phyloP scores from a whole-genome alignment of 345 rosid species.

The Capsella bursapastoris region DNA sequence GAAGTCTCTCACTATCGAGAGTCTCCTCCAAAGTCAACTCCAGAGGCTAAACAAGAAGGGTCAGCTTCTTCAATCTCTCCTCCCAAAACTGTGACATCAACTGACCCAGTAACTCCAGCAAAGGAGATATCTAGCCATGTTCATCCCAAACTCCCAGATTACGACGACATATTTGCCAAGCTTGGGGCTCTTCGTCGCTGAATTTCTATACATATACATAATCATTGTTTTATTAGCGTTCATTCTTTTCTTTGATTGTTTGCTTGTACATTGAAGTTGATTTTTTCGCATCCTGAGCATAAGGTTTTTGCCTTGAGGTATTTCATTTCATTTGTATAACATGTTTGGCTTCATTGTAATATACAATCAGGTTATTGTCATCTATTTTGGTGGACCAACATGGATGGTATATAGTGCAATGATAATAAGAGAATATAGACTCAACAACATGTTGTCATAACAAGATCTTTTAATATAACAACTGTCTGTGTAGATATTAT shows the following conservation, averaged over 20 bases:
- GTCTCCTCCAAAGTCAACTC: slow-evolving; percentile 28
- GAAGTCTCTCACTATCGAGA: slow-evolving; percentile 36
- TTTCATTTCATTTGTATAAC: not conserved
- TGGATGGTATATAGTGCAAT: not conserved
- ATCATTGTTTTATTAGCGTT: not conserved
- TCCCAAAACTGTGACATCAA: slow-evolving; percentile 43
- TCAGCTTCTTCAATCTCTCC: slow-evolving; percentile 37
- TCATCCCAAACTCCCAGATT: slow-evolving; percentile 96
- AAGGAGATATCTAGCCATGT: slow-evolving; percentile 64
- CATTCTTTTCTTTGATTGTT: slow-evolving; percentile 36
- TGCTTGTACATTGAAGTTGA: slow-evolving; percentile 11
- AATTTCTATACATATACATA: not conserved
- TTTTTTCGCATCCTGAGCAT: slow-evolving; percentile 10
- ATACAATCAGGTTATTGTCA: slow-evolving; percentile 1
- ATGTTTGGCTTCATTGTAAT: not conserved
- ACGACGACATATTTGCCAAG: slow-evolving; percentile 62
- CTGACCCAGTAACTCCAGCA: slow-evolving; percentile 40
- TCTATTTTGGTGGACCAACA: not conserved
- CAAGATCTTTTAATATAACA: not conserved
- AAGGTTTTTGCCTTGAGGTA: not conserved
- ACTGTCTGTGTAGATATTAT: not conserved
- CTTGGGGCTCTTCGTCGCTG: slow-evolving; percentile 56
- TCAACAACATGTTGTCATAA: not conserved
- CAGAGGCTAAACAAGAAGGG: slow-evolving; percentile 36
- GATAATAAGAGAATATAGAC: not conserved